Evolutionary conservation across 306 rosid species (phyloP).

Genomic region (Rosa rugosa): DNA sequence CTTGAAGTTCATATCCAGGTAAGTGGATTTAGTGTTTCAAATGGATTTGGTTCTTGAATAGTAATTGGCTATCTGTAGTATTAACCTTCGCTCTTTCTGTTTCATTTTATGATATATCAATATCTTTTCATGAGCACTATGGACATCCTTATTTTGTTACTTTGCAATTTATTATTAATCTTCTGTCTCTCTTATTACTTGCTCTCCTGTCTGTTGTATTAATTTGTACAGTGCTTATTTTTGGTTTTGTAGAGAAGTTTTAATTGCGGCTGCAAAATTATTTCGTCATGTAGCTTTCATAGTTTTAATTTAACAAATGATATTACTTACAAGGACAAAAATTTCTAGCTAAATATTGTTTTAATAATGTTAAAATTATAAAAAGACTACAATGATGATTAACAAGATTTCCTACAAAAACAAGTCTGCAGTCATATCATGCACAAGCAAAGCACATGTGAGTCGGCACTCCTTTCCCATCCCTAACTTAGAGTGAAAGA

Average conservation of each 20-base stretch:
- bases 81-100: not conserved
- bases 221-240: not conserved
- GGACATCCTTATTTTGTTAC: not conserved
- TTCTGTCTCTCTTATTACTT: conserved; percentile 3
- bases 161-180: not conserved
- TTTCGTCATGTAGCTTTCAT: not conserved
- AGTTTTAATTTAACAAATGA: not conserved
- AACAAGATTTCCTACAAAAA: not conserved
- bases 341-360: not conserved
- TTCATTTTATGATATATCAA: not conserved
- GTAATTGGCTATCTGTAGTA: not conserved
- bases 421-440: not conserved
- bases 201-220: not conserved
- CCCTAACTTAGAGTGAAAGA: not conserved
- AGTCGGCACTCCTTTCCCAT: not conserved
- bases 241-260: not conserved
- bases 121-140: not conserved
- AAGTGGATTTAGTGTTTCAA: conserved; percentile 42
- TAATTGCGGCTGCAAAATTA: not conserved
- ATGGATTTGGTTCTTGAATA: not conserved
- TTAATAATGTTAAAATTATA: not conserved
- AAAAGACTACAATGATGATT: not conserved
- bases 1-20: conserved; percentile 98
- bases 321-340: not conserved
- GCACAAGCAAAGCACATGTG: not conserved